Percentiles rank a stretch among this genome's conserved stretches.
Evolutionary conservation across 345 rosid genomes (phyloP).

Genomic region (Cardamine occulta): DNA sequence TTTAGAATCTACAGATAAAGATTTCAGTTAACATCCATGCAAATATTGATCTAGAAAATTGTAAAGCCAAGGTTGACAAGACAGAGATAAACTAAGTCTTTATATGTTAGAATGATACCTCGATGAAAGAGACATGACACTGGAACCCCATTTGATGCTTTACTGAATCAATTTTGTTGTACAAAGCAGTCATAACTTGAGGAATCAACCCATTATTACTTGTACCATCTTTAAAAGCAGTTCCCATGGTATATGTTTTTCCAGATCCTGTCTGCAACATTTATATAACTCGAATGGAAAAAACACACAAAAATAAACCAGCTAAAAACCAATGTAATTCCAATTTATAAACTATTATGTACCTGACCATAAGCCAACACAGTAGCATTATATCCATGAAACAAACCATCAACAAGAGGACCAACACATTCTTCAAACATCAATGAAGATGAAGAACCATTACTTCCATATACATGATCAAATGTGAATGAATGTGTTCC

Average conservation of each 20-base stretch:
- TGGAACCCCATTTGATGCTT: constrained; percentile 66
- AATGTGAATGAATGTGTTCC: constrained; percentile 80
- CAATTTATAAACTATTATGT: constrained; percentile 5
- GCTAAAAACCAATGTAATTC: constrained; percentile 3
- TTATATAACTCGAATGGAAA: constrained; percentile 23
- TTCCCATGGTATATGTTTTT: constrained; percentile 88
- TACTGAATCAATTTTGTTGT: constrained; percentile 60
- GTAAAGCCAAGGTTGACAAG: background rate
- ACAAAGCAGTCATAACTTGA: constrained; percentile 70
- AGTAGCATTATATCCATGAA: constrained; percentile 85
- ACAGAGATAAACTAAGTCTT: constrained; percentile 4
- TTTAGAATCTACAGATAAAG: constrained; percentile 64
- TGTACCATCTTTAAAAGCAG: constrained; percentile 68
- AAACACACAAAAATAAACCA: background rate
- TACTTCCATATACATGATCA: constrained; percentile 81
- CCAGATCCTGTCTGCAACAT: constrained; percentile 85
- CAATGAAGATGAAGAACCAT: constrained; percentile 55
- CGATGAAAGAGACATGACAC: constrained; percentile 83
- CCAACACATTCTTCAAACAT: constrained; percentile 77
- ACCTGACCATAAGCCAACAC: constrained; percentile 95
- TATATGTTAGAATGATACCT: constrained; percentile 47
- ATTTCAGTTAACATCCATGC: constrained; percentile 33
- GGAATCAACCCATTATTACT: constrained; percentile 63
- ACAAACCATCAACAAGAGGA: constrained; percentile 77
- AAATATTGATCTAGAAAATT: background rate